Conservation (phyloP, 352 stramenopile genomes). For the Pythium utonaiense region DNA sequence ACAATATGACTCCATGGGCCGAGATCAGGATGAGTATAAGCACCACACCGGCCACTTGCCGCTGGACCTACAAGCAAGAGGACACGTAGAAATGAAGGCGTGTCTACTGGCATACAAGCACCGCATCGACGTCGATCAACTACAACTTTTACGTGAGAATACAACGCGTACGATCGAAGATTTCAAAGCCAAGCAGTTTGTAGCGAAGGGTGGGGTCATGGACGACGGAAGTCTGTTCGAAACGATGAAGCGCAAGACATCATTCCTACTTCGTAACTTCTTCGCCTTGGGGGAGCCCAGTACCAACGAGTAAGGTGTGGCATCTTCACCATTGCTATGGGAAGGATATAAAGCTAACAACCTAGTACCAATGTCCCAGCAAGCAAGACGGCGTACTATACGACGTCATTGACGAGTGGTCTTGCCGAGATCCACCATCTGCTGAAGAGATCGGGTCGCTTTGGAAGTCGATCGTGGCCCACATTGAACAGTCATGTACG, state of each 20-base stretch:
- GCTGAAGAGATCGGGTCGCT: conserved; percentile 41
- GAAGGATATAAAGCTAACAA: not conserved
- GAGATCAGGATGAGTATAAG: not conserved
- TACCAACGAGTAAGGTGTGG: conserved; percentile 11
- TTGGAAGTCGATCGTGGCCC: conserved; percentile 58
- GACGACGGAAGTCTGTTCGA: conserved; percentile 45
- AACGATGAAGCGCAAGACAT: conserved; percentile 56
- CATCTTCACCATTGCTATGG: not conserved
- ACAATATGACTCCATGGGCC: not conserved
- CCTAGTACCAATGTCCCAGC: not conserved
- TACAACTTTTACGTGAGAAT: conserved; percentile 40
- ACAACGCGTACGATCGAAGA: conserved; percentile 34
- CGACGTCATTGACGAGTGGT: conserved; percentile 68
- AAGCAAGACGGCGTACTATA: conserved; percentile 44
- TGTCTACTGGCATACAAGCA: conserved; percentile 67
- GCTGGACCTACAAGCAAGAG: conserved; percentile 32
- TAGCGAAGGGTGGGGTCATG: conserved; percentile 32
- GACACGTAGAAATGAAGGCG: conserved; percentile 65
- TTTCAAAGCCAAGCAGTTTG: conserved; percentile 39
- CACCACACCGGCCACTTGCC: conserved; percentile 10
- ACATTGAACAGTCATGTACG: conserved; percentile 74
- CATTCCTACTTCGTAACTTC: conserved; percentile 68
- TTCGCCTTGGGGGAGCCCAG: conserved; percentile 44
- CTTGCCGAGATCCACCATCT: conserved; percentile 36
- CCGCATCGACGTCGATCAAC: conserved; percentile 52